Percentiles rank a stretch among this genome's conserved stretches.
Evolutionary conservation across 108 stramenopile species (phyloP).

Genomic region (Parietichytrium sp.): DNA sequence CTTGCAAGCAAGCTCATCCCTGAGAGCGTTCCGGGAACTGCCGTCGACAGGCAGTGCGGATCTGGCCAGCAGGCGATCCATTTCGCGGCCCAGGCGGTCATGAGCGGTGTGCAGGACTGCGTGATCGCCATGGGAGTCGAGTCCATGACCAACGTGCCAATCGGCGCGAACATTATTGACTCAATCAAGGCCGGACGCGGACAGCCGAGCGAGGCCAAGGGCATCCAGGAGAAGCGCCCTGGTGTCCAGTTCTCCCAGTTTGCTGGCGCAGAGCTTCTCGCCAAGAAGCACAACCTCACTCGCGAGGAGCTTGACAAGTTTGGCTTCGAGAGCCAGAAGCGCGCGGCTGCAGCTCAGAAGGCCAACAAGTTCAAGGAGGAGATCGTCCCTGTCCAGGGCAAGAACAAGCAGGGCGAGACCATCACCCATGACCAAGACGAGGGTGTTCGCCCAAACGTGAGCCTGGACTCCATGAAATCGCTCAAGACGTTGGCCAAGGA

Average conservation of each 20-base stretch:
- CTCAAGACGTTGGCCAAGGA: conserved; percentile 46
- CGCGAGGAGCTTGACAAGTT: conserved; percentile 55
- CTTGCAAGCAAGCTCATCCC: conserved; percentile 40
- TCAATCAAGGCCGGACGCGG: conserved; percentile 25
- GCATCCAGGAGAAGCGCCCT: conserved; percentile 45
- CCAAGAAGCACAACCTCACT: conserved; percentile 46
- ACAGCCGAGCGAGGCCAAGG: conserved; percentile 43
- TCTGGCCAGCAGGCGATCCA: conserved; percentile 60
- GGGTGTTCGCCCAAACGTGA: conserved; percentile 10
- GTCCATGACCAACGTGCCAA: conserved; percentile 54
- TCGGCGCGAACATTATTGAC: conserved; percentile 32
- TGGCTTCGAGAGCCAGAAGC: conserved; percentile 45
- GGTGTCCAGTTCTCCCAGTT: conserved; percentile 57
- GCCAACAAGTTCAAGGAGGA: conserved; percentile 55
- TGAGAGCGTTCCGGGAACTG: conserved; percentile 53
- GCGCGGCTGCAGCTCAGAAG: conserved; percentile 48
- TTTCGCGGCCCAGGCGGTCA: conserved; percentile 56
- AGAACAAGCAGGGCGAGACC: conserved; percentile 46
- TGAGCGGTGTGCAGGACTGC: conserved; percentile 45
- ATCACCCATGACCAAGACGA: conserved; percentile 4
- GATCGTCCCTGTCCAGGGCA: conserved; percentile 56
- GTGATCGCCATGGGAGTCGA: conserved; percentile 61
- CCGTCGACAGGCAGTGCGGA: conserved; percentile 64
- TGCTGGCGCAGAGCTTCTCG: conserved; percentile 57
- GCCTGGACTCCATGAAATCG: background rate